These are phyloP conservation scores for Gastrolobium bilobum DNA, from an alignment of 306 rosid species.

Conservation along the genomic window DNA sequence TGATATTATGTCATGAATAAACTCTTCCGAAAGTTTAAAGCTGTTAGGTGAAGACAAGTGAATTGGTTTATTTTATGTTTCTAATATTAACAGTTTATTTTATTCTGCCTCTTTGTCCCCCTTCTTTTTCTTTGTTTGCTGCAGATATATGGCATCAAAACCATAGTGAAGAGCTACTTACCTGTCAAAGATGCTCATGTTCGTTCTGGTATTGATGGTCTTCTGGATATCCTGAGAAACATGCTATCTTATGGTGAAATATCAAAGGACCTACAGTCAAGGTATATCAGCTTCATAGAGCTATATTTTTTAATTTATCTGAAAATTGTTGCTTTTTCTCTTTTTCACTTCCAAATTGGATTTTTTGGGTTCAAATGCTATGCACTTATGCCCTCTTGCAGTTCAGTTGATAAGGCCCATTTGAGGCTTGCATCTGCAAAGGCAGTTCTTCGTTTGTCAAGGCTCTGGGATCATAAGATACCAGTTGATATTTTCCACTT, in stretches of 20 bases:
- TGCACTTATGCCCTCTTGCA: conserved; percentile 59
- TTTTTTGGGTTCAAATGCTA: conserved; percentile 47
- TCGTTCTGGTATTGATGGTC: conserved; percentile 79
- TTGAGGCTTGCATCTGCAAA: conserved; percentile 94
- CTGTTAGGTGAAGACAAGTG: too few relatives aligned
- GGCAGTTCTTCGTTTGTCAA: conserved; percentile 89
- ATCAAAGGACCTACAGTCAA: conserved; percentile 81
- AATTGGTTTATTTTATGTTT: too few relatives aligned
- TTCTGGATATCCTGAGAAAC: conserved; percentile 79
- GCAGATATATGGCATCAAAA: conserved; percentile 93
- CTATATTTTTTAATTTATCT: conserved; percentile 5
- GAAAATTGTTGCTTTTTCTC: conserved; percentile 9
- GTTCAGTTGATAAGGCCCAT: conserved; percentile 95
- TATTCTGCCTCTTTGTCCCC: conserved; percentile 10
- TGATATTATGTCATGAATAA: too few relatives aligned
- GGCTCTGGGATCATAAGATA: conserved; percentile 95
- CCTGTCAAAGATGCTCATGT: conserved; percentile 96
- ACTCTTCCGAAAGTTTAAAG: too few relatives aligned
- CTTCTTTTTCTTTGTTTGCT: conserved; percentile 26
- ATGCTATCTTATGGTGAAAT: conserved; percentile 90
- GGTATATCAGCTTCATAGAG: conserved; percentile 62
- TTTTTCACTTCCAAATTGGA: conserved; percentile 2
- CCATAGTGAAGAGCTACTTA: conserved; percentile 93
- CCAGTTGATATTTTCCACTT: conserved; percentile 81
- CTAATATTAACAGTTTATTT: background rate